A percentile compares a stretch with the other conserved stretches of the same genome.
These are phyloP conservation scores for Colletotrichum eremochloae DNA, from an alignment of 2,329 filamentous ascomycete species.

Conservation along the genomic window DNA sequence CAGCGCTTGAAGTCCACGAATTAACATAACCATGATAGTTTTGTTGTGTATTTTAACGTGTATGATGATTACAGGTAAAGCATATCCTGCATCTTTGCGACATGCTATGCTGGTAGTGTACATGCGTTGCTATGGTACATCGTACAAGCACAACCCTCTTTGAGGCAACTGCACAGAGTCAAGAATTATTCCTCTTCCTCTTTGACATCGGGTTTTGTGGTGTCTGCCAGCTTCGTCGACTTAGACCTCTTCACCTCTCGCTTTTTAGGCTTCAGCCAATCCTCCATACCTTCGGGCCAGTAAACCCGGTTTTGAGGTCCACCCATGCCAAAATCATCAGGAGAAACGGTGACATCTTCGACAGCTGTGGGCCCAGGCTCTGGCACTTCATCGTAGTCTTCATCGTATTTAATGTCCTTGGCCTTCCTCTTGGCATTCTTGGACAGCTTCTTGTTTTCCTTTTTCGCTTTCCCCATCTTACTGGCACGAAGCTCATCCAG, in stretches of 20 bases:
- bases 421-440: conserved; percentile 53
- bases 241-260: conserved; percentile 70
- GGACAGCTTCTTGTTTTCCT: conserved; percentile 55
- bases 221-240: conserved; percentile 51
- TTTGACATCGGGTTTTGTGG: conserved; percentile 47
- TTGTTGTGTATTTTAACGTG: neutral
- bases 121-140: neutral
- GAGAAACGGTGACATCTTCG: conserved; percentile 63
- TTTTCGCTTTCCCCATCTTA: conserved; percentile 57
- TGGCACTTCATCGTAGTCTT: conserved; percentile 55
- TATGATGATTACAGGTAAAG: neutral
- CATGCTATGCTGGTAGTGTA: neutral
- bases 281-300: conserved; percentile 91
- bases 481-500: conserved; percentile 77
- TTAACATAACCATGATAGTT: neutral
- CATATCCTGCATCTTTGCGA: neutral
- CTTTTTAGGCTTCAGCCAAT: conserved; percentile 89
- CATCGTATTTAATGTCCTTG: conserved; percentile 48
- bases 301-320: conserved; percentile 86
- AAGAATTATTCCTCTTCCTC: neutral
- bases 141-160: too few relatives aligned
- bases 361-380: conserved; percentile 54
- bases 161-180: neutral
- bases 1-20: neutral
- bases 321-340: conserved; percentile 87